Evolutionary conservation across 129 eudicot species (phyloP).

Genomic region (carrot (Daucus carota)): DH1_v3.0 NC_030387.2:35831501-35832000

Average conservation of each 20-base stretch:
- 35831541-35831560: background rate
- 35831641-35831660: slow-evolving; percentile 40
- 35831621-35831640: slow-evolving; percentile 64
- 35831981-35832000: slow-evolving; percentile 50
- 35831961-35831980: slow-evolving; percentile 70
- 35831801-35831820: slow-evolving; percentile 43
- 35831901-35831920: background rate
- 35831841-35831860: slow-evolving; percentile 71
- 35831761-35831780: slow-evolving; percentile 46
- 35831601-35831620: slow-evolving; percentile 49
- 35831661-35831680: slow-evolving; percentile 75
- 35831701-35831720: slow-evolving; percentile 72
- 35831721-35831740: slow-evolving; percentile 53
- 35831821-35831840: slow-evolving; percentile 55
- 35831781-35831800: slow-evolving; percentile 75
- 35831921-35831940: too few relatives aligned
- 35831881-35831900: background rate
- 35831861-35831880: slow-evolving; percentile 40
- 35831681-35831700: slow-evolving; percentile 73
- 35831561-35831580: background rate
- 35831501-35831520: too few relatives aligned
- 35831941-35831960: slow-evolving; percentile 65
- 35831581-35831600: slow-evolving; percentile 52
- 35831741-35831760: slow-evolving; percentile 45
- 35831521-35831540: background rate